Base-by-base conservation (phyloP, 1,284 basidiomycete species). In the Volvariella surrecta region DNA sequence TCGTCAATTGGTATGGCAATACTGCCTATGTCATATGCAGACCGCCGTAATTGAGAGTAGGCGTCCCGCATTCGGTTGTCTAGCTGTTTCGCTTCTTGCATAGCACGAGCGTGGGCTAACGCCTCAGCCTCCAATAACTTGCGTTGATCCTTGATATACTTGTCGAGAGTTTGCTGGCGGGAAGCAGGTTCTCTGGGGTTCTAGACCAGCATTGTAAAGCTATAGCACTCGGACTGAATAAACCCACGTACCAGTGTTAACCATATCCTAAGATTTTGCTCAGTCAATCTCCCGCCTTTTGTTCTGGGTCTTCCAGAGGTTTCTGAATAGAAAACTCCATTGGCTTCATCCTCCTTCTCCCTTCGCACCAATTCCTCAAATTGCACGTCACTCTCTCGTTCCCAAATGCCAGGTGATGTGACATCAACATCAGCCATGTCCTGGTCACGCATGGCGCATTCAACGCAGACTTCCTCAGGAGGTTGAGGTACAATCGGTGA, bases 381-480 rank as follows among this genome's bases (percentile, higher is more conserved):
- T 31, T 75, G 70, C 4, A 72, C 78, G 59, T 99, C 95, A 58
- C 89, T 93, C 54, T 85, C 83, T 30, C 96, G 74, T 1, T 89
- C 91, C 95, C 95, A 99, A 11, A 89, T 74, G 0, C 91, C 90
- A 3, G 83, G 79, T 21, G 84, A 82, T 1, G 82, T 76, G 17
- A 97, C 95, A 58, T 87, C 76, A 20, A 99, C 90, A 62, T 97
- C 95, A 28, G 88, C 91, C 87, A 99, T 92, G 59, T 99, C 95
- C 58, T 95, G 83, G 66, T 99, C 95, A 35, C 95, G 84, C 95
- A 99, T 99, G 56, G 96, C 90, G 61, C 95, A 99, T 66, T 99
- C 95, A 39, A 98, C 73, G 56, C 95, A 99, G 35, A 98, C 71
- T 61, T 97, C 93, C 54, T 85, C 83, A 49, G 71, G 78, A 16